Percentiles rank a stretch among this genome's conserved stretches.
Conservation (phyloP, 1,284 basidiomycete species). For the Calocybe gambosa region DNA sequence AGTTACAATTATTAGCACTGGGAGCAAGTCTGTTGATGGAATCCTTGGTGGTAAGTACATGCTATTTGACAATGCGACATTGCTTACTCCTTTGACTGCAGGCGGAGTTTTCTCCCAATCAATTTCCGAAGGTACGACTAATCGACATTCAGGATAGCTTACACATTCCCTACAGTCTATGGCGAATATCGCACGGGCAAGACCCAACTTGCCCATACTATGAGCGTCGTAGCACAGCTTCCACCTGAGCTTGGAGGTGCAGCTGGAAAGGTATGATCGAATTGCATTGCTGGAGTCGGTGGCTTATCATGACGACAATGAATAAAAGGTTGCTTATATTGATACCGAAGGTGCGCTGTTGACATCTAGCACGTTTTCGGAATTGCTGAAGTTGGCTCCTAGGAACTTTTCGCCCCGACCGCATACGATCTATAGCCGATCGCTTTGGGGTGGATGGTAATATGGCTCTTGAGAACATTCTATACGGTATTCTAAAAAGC, state of each 20-base stretch:
- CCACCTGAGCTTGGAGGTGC: slow-evolving; percentile 88
- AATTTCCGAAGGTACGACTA: slow-evolving; percentile 72
- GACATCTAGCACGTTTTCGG: background rate
- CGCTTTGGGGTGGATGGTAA: slow-evolving; percentile 85
- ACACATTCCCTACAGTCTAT: slow-evolving; percentile 44
- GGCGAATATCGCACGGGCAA: slow-evolving; percentile 83
- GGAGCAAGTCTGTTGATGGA: slow-evolving; percentile 85
- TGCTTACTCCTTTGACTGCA: slow-evolving; percentile 21
- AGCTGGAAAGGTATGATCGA: slow-evolving; percentile 63
- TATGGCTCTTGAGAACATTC: slow-evolving; percentile 83
- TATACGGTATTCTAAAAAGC: slow-evolving; percentile 61
- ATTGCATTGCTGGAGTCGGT: background rate
- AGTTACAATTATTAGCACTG: slow-evolving; percentile 78
- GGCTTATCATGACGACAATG: background rate
- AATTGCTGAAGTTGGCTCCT: slow-evolving; percentile 1
- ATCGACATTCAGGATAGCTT: background rate
- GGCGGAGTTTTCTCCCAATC: slow-evolving; percentile 87
- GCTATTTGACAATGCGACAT: slow-evolving; percentile 1
- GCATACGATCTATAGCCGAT: slow-evolving; percentile 84
- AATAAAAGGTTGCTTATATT: slow-evolving; percentile 81
- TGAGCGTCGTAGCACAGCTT: slow-evolving; percentile 84
- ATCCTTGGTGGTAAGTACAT: slow-evolving; percentile 69
- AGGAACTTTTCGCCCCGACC: slow-evolving; percentile 92
- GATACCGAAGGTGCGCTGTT: slow-evolving; percentile 74
- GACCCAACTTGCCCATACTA: slow-evolving; percentile 89